Evolutionary conservation across 2,329 filamentous ascomycete genomes (phyloP), one percentile per base, ranked within the genome.

Genomic region (Penicillium brasilianum): DNA sequence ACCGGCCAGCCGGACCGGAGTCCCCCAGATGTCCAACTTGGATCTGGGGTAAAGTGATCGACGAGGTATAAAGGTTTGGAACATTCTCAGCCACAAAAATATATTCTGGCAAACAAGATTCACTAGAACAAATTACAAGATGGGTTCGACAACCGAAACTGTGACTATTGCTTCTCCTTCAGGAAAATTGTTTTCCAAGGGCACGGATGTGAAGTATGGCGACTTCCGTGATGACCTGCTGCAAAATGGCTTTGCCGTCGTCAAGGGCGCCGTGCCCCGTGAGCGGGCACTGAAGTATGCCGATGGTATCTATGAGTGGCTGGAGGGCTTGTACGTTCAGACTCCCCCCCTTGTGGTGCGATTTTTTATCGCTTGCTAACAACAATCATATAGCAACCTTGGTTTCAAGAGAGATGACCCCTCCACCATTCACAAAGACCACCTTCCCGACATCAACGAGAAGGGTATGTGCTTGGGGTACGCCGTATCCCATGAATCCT

Each of bases 381-480:
- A 14, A 9, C 13, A 9, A 25, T 6, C 2, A 7, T 22, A 41
- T 25, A 72, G 54, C 71, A 70, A 70, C 28, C 72, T 78, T 8
- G 76, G 76, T 11, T 78, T 74, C 64, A 60, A 75, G 18, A 71
- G 76, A 13, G 67, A 75, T 30, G 74, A 79, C 53, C 69, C 64
- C 0, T 68, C 63, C 0, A 78, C 75, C 2, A 71, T 74, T 14
- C 73, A 73, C 51, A 69, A 71, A 28, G 71, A 72, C 43, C 68
- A 74, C 14, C 69, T 78, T 0, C 76, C 76, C 4, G 60, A 71
- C 14, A 78, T 82, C 67, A 81, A 76, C 63, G 79, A 82, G 64
- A 83, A 82, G 69, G 80, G 82, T 32, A 83, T 83, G 74, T 79
- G 79, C 63, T 71, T 80, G 25, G 70, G 74, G 28, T 84, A 85